Evolutionary conservation across 345 rosid species (phyloP).

Genomic region (Excoecaria cochinchinensis): DNA sequence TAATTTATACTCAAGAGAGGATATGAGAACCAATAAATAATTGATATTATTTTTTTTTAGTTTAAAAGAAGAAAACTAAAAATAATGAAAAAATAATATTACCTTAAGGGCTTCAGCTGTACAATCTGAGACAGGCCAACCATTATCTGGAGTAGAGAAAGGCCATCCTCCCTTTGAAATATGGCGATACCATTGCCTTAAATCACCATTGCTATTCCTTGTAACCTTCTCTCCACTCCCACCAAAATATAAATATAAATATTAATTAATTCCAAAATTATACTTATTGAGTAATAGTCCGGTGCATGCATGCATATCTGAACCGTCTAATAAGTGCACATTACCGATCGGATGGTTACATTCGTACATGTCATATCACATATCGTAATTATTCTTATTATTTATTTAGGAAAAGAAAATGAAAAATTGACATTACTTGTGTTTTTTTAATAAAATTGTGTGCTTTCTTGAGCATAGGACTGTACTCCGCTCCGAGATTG

Average conservation of each 20-base stretch:
- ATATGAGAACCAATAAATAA: too few relatives aligned
- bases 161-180: conserved; percentile 69
- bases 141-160: conserved; percentile 63
- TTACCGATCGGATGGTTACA: too few relatives aligned
- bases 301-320: too few relatives aligned
- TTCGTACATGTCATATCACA: too few relatives aligned
- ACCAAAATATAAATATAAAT: neutral
- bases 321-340: too few relatives aligned
- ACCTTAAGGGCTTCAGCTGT: conserved; percentile 67
- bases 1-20: too few relatives aligned
- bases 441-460: conserved; percentile 51
- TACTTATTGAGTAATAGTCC: neutral
- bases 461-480: conserved; percentile 54
- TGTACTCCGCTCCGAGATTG: conserved; percentile 39
- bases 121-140: conserved; percentile 69
- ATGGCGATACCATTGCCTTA: conserved; percentile 51
- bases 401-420: neutral
- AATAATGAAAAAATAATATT: neutral
- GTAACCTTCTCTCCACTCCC: conserved; percentile 25
- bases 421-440: conserved; percentile 39
- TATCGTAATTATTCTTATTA: too few relatives aligned
- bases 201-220: conserved; percentile 31
- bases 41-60: too few relatives aligned
- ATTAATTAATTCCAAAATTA: neutral
- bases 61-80: too few relatives aligned